These are phyloP conservation scores for Rhynchosporium agropyri DNA, from an alignment of 2,329 filamentous ascomycete genomes.

Conservation along the genomic window DNA sequence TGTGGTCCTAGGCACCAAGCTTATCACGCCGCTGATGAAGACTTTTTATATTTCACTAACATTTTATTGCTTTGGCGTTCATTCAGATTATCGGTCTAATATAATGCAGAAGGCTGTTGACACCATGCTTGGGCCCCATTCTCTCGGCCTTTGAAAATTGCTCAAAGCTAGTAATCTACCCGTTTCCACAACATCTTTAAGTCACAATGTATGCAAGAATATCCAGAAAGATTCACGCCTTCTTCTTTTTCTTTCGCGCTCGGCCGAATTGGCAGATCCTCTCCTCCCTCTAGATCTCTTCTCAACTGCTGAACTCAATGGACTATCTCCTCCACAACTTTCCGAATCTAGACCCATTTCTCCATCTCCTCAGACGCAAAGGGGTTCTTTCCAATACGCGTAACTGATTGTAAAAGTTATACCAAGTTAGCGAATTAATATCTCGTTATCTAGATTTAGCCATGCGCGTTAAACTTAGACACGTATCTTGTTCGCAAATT, in stretches of 20 bases:
- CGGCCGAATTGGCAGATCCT: neutral
- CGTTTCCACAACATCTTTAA: neutral
- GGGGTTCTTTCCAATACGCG: neutral
- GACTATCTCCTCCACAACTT: slow-evolving; percentile 8
- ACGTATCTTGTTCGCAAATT: neutral
- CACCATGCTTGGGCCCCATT: too few species aligned
- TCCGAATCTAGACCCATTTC: slow-evolving; percentile 10
- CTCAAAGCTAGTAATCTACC: too few species aligned
- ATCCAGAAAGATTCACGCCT: neutral
- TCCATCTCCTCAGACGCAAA: neutral
- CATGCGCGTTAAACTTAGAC: neutral
- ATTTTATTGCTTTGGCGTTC: too few species aligned
- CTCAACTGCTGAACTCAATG: slow-evolving; percentile 10
- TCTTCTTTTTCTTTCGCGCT: neutral
- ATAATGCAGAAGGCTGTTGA: too few species aligned
- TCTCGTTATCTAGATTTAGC: neutral
- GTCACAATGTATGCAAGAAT: neutral
- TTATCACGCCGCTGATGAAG: too few species aligned
- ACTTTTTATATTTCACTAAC: too few species aligned
- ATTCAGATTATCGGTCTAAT: too few species aligned
- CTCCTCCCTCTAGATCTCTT: neutral
- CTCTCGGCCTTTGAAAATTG: too few species aligned
- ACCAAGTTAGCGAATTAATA: neutral
- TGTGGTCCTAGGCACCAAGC: too few species aligned
- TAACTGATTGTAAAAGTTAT: slow-evolving; percentile 4